phyloP scores from a whole-genome alignment of 2,329 filamentous ascomycete genomes.

The Tothia fuscella region DNA sequence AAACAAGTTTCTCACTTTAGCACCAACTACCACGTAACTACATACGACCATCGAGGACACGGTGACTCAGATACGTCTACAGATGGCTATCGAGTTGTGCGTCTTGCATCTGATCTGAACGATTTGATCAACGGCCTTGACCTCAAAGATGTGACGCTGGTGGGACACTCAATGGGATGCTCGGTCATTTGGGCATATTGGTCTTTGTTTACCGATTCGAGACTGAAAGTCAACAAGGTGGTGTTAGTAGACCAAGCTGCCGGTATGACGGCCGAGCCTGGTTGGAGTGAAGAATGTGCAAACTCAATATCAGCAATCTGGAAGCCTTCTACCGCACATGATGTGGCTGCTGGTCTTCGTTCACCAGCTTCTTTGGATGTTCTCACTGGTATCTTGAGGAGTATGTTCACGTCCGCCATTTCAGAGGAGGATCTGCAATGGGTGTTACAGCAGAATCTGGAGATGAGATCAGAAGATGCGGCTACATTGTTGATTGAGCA shows the following conservation, averaged over 20 bases:
- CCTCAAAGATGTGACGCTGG: conserved; percentile 6
- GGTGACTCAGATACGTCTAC: conserved; percentile 4
- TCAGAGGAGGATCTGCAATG: conserved; percentile 18
- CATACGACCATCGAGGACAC: conserved; percentile 8
- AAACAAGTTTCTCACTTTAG: conserved; percentile 9
- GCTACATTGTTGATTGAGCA: conserved; percentile 20
- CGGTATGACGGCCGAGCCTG: conserved; percentile 17
- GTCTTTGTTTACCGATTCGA: conserved; percentile 20
- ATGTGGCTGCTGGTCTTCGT: neutral
- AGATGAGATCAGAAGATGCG: conserved; percentile 16
- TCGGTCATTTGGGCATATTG: conserved; percentile 23
- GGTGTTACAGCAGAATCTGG: conserved; percentile 16
- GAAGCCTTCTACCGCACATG: conserved; percentile 1
- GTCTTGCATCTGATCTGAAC: conserved; percentile 7
- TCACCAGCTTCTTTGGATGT: conserved; percentile 8
- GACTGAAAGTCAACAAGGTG: conserved; percentile 16
- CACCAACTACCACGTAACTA: neutral
- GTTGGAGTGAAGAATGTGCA: conserved; percentile 18
- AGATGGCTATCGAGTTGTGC: conserved; percentile 4
- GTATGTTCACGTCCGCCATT: conserved; percentile 15
- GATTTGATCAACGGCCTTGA: conserved; percentile 3
- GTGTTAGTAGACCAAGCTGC: conserved; percentile 23
- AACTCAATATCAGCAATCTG: conserved; percentile 17
- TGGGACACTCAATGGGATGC: conserved; percentile 10
- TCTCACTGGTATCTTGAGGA: neutral